These are phyloP conservation scores for Coemansia nantahalensis DNA, from an alignment of 192 early-diverging fungal genomes.

Conservation along the genomic window DNA sequence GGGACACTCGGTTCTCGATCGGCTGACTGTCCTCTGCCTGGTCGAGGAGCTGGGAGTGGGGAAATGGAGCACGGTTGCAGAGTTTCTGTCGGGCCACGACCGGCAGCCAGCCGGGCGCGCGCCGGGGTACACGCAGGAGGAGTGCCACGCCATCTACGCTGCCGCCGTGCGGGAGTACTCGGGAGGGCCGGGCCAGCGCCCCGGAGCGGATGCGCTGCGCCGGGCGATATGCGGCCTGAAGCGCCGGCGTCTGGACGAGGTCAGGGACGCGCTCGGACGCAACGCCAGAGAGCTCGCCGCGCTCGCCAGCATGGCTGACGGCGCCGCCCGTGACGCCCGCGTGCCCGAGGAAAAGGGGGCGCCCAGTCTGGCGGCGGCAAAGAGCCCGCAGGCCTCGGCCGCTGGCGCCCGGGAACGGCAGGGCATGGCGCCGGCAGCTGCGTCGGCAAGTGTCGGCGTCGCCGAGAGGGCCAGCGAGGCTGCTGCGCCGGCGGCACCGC, in stretches of 20 bases:
- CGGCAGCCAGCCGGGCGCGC: background rate
- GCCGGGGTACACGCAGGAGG: slow-evolving; percentile 9
- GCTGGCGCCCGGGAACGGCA: no score
- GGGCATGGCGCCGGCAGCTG: no score
- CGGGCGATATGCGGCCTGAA: slow-evolving; percentile 18
- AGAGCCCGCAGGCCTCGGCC: no score
- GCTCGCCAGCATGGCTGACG: background rate
- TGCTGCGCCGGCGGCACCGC: no score
- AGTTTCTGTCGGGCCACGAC: slow-evolving; percentile 4
- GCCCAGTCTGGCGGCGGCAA: no score
- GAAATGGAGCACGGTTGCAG: slow-evolving; percentile 22
- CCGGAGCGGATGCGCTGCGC: slow-evolving; percentile 3
- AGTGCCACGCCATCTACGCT: slow-evolving; percentile 29
- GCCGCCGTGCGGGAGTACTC: slow-evolving; percentile 4
- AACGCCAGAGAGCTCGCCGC: slow-evolving; percentile 10
- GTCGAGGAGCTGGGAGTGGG: slow-evolving; percentile 17
- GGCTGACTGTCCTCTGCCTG: slow-evolving; percentile 29
- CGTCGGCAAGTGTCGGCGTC: no score
- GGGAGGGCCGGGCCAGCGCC: background rate
- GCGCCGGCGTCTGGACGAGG: slow-evolving; percentile 26
- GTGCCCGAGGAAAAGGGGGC: no score
- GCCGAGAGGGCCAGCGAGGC: no score
- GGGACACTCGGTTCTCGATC: no score
- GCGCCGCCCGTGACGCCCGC: background rate
- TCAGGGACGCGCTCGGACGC: slow-evolving; percentile 15